Conservation (phyloP, 305 asterid genomes). For the Solanum hybrid region DNA sequence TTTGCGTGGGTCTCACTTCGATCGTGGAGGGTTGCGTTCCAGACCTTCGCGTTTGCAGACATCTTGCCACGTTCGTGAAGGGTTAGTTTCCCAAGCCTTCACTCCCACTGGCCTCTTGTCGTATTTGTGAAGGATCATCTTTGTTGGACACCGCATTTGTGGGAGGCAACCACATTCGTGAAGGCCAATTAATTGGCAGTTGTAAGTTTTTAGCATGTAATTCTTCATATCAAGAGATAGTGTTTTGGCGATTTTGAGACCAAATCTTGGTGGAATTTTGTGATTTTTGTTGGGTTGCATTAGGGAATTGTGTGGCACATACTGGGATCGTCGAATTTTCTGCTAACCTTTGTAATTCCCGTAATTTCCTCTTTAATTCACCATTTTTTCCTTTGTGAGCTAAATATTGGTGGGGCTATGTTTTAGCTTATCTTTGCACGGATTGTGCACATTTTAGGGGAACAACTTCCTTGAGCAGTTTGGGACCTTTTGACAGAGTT, state of each 20-base stretch:
- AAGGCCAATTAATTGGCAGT: background rate
- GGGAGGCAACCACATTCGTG: background rate
- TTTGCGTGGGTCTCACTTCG: background rate
- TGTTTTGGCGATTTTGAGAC: background rate
- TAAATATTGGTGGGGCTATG: background rate
- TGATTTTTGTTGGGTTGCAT: background rate
- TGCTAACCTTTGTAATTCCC: background rate
- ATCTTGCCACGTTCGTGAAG: background rate
- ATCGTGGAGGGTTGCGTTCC: background rate
- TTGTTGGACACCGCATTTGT: background rate
- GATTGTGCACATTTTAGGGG: too few relatives aligned
- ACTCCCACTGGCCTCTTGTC: background rate
- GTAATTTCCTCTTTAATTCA: background rate
- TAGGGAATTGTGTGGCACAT: background rate
- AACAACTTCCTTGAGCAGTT: too few relatives aligned
- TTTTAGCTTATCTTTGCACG: too few relatives aligned
- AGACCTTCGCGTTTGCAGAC: background rate
- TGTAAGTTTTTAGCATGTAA: background rate
- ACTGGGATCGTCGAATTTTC: background rate
- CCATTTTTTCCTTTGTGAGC: background rate
- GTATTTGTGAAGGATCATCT: background rate
- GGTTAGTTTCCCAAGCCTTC: background rate
- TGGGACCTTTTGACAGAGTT: too few relatives aligned
- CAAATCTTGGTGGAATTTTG: background rate
- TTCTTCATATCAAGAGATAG: background rate